phyloP scores from a whole-genome alignment of 2,329 filamentous ascomycete genomes.

The Hansfordia pulvinata region DNA sequence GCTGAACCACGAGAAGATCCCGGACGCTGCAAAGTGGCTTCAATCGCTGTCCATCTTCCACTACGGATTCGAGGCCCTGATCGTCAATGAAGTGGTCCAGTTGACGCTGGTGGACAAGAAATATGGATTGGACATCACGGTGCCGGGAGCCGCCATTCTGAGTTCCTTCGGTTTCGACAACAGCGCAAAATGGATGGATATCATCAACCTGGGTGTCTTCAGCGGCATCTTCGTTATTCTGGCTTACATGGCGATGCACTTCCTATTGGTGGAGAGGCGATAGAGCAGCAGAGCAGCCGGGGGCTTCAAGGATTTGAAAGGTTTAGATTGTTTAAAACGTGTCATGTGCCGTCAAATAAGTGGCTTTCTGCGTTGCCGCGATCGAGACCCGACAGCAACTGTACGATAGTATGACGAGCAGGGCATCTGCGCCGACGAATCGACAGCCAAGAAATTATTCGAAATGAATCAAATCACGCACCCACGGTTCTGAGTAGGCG shows the following conservation, averaged over 20 bases:
- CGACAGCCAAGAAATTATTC: no score
- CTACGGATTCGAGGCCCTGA: conserved; percentile 89
- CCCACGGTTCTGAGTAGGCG: no score
- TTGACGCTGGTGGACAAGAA: conserved; percentile 86
- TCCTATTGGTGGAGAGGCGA: conserved; percentile 80
- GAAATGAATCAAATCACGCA: no score
- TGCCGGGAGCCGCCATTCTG: conserved; percentile 85
- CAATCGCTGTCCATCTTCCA: conserved; percentile 96
- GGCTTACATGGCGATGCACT: conserved; percentile 85
- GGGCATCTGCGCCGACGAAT: no score
- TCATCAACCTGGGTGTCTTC: conserved; percentile 70
- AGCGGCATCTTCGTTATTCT: conserved; percentile 72
- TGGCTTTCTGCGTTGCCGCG: no score
- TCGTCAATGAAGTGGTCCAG: conserved; percentile 92
- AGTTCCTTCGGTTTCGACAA: conserved; percentile 93
- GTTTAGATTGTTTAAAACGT: no score
- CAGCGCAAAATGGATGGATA: conserved; percentile 71
- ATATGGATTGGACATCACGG: conserved; percentile 91
- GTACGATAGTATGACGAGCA: no score
- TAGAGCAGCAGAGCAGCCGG: no score
- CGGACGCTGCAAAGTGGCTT: conserved; percentile 72
- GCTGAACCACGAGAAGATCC: conserved; percentile 89
- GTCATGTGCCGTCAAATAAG: no score
- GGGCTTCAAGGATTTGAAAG: no score
- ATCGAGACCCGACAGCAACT: no score